phyloP scores from a whole-genome alignment of 805 yeast species.

The Saccharomyces jurei region DNA sequence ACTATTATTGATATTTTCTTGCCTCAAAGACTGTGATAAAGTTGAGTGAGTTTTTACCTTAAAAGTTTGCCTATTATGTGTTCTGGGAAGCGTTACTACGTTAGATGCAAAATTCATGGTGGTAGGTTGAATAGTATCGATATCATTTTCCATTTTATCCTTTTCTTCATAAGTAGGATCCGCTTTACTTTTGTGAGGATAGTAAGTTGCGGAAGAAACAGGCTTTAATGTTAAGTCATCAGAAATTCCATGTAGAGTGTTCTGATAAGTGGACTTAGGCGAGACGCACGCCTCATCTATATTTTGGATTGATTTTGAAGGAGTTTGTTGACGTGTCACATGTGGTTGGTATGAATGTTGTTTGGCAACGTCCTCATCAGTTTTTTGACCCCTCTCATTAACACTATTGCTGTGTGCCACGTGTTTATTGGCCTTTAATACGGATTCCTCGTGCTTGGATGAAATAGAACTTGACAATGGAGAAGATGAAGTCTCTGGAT shows the following conservation, averaged over 20 bases:
- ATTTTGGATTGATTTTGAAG: background rate
- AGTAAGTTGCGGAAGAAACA: conserved; percentile 60
- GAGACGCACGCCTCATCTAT: background rate
- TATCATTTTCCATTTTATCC: background rate
- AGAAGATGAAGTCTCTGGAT: background rate
- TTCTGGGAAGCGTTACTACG: background rate
- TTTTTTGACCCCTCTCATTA: background rate
- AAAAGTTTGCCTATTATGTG: background rate
- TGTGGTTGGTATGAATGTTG: conserved; percentile 1
- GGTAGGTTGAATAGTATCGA: background rate
- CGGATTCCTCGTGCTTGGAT: background rate
- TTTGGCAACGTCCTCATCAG: conserved; percentile 1
- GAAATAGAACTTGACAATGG: background rate
- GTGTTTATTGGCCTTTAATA: background rate
- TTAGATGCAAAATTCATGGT: background rate
- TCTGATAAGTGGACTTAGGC: background rate
- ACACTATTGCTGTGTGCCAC: background rate
- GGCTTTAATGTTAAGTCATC: conserved; percentile 39
- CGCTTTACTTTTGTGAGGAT: conserved; percentile 49
- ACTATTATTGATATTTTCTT: background rate
- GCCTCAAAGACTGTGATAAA: conserved; percentile 8
- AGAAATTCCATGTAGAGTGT: background rate
- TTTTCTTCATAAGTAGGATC: conserved; percentile 11
- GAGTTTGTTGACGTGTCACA: background rate
- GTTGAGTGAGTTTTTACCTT: conserved; percentile 4